Evolutionary conservation across 371 early-diverging fungal species (phyloP).

Genomic region (Batrachochytrium dendrobatidis): DNA sequence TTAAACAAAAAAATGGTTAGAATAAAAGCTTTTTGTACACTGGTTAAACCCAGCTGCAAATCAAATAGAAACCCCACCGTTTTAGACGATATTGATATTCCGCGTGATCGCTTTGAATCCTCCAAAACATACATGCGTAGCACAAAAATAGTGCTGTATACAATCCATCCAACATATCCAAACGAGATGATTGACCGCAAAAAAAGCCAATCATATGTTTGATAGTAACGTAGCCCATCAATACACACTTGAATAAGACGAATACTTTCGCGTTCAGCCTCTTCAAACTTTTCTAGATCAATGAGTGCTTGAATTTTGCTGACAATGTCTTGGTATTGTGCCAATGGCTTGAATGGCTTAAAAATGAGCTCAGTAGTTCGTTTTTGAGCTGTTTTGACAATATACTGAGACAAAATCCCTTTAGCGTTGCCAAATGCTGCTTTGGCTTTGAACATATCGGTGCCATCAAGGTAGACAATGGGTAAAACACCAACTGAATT

Average conservation of each 20-base stretch:
- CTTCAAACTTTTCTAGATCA: conserved; percentile 37
- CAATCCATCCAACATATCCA: conserved; percentile 93
- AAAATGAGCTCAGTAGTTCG: conserved; percentile 67
- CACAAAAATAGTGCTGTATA: conserved; percentile 70
- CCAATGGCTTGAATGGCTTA: conserved; percentile 52
- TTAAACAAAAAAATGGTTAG: too few species aligned
- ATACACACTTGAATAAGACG: conserved; percentile 57
- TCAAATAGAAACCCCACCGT: too few species aligned
- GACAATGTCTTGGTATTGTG: conserved; percentile 24
- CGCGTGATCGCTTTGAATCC: background rate
- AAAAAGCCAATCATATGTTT: conserved; percentile 93
- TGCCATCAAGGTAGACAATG: conserved; percentile 58
- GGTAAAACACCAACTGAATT: conserved; percentile 91
- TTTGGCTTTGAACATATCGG: conserved; percentile 58
- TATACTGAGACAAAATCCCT: conserved; percentile 77
- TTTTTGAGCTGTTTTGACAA: conserved; percentile 73
- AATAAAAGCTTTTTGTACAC: too few species aligned
- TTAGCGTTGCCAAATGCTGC: conserved; percentile 65
- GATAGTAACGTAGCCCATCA: conserved; percentile 86
- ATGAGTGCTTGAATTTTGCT: conserved; percentile 56
- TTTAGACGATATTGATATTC: background rate
- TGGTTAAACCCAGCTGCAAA: too few species aligned
- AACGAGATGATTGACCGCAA: conserved; percentile 70
- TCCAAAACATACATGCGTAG: conserved; percentile 37
- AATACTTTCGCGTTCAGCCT: conserved; percentile 57